Conservation (phyloP, 495 filamentous ascomycete genomes). For the Talaromyces proteolyticus region DNA sequence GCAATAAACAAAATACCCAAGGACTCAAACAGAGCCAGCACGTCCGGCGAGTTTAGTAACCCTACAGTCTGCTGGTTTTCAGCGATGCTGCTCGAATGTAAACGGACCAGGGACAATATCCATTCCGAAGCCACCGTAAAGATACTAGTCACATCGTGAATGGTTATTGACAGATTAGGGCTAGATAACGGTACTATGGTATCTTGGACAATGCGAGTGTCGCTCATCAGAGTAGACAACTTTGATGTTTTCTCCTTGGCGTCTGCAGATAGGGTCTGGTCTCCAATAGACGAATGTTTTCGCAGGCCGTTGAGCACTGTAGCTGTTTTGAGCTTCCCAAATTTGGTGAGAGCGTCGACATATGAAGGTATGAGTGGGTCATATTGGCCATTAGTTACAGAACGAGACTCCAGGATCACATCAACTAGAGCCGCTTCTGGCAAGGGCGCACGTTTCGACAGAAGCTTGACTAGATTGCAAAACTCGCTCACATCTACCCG, state of each 20-base stretch:
- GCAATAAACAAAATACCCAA: conserved; percentile 36
- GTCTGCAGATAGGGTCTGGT: conserved; percentile 12
- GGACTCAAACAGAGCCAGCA: conserved; percentile 37
- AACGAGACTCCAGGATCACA: conserved; percentile 50
- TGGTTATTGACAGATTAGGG: conserved; percentile 22
- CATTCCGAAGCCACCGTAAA: conserved; percentile 31
- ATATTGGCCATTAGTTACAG: conserved; percentile 37
- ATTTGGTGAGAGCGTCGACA: conserved; percentile 52
- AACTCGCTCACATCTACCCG: conserved; percentile 39
- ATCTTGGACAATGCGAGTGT: conserved; percentile 41
- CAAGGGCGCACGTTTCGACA: conserved; percentile 24
- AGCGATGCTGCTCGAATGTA: conserved; percentile 23
- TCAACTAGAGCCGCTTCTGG: conserved; percentile 45
- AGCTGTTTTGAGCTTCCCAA: conserved; percentile 45
- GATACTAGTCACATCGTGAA: conserved; percentile 25
- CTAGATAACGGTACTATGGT: conserved; percentile 35
- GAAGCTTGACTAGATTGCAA: conserved; percentile 27
- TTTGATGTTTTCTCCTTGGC: conserved; percentile 14
- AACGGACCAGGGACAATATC: conserved; percentile 33
- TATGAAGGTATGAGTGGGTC: conserved; percentile 63
- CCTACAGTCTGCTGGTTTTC: conserved; percentile 23
- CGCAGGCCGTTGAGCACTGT: conserved; percentile 54
- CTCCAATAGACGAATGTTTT: conserved; percentile 45
- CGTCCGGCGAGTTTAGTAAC: conserved; percentile 33
- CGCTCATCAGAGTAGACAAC: conserved; percentile 34